Conservation (phyloP, 1,284 basidiomycete species). For the Cryptococcus sp. region DNA sequence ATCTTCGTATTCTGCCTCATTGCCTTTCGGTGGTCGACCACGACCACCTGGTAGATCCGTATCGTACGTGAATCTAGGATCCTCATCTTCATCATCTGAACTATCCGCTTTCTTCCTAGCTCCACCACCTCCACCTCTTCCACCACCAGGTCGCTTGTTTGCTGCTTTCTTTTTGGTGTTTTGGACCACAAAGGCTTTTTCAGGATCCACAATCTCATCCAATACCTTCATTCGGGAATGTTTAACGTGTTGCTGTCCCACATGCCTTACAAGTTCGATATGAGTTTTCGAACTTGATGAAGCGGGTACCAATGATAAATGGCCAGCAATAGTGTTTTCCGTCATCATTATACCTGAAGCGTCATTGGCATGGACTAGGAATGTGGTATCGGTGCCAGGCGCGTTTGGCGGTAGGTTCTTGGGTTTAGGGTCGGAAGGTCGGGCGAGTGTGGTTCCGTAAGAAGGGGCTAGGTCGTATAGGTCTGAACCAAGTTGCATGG, state of each 20-base stretch:
- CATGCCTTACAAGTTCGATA: slow-evolving; percentile 40
- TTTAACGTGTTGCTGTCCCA: slow-evolving; percentile 43
- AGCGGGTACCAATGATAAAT: slow-evolving; percentile 37
- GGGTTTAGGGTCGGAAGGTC: slow-evolving; percentile 7
- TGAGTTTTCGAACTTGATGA: slow-evolving; percentile 41
- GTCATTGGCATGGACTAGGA: slow-evolving; percentile 26
- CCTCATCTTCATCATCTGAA: slow-evolving; percentile 2
- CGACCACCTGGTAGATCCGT: background rate
- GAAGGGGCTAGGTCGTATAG: slow-evolving; percentile 44
- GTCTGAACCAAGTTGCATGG: slow-evolving; percentile 43
- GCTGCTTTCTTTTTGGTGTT: slow-evolving; percentile 3
- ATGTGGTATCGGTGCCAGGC: slow-evolving; percentile 20
- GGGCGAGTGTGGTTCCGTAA: slow-evolving; percentile 28
- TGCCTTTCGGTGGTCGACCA: background rate
- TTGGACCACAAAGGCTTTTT: slow-evolving; percentile 25
- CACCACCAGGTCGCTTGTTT: background rate
- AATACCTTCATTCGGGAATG: slow-evolving; percentile 41
- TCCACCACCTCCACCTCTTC: slow-evolving; percentile 4
- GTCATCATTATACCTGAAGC: slow-evolving; percentile 35
- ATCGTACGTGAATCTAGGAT: slow-evolving; percentile 1
- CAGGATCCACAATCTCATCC: slow-evolving; percentile 31
- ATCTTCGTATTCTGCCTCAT: slow-evolving; percentile 32
- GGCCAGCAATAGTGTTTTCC: slow-evolving; percentile 38
- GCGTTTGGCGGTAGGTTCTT: slow-evolving; percentile 4
- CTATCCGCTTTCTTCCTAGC: slow-evolving; percentile 1